Evolutionary conservation across 352 stramenopile genomes (phyloP).

Genomic region (Phytophthora syringae): DNA sequence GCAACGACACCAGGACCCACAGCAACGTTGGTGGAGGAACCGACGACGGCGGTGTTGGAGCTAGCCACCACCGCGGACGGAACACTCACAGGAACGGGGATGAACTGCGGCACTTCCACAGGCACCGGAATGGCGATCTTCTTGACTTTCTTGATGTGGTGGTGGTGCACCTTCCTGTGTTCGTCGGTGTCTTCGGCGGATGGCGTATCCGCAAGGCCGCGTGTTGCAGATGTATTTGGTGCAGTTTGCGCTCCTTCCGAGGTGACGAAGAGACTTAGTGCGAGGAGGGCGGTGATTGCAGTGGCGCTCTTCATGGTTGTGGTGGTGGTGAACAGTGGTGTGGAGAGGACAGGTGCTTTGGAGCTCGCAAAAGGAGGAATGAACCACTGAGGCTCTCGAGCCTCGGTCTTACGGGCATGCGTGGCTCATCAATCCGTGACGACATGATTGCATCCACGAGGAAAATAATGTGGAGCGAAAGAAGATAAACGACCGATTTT

Average conservation of each 20-base stretch:
- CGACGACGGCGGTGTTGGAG: slow-evolving; percentile 30
- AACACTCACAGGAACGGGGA: slow-evolving; percentile 30
- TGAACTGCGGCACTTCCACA: slow-evolving; percentile 34
- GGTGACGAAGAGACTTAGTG: slow-evolving; percentile 18
- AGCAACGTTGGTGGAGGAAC: slow-evolving; percentile 11
- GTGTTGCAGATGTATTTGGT: slow-evolving; percentile 6
- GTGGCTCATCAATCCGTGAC: not conserved
- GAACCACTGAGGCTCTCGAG: not conserved
- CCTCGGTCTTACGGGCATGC: not conserved
- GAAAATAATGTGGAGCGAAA: not conserved
- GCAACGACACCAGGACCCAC: slow-evolving; percentile 1
- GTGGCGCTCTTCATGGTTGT: slow-evolving; percentile 23
- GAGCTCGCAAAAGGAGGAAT: slow-evolving; percentile 6
- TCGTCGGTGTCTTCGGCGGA: slow-evolving; percentile 17
- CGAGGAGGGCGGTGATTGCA: slow-evolving; percentile 19
- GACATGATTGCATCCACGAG: not conserved
- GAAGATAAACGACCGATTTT: not conserved
- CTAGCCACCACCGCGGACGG: slow-evolving; percentile 32
- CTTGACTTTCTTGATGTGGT: slow-evolving; percentile 40
- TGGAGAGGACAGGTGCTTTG: not conserved
- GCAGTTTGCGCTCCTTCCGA: slow-evolving; percentile 7
- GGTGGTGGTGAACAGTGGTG: not conserved
- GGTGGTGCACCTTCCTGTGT: slow-evolving; percentile 14
- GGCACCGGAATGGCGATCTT: slow-evolving; percentile 41
- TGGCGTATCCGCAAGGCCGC: slow-evolving; percentile 14